Percentiles rank a stretch among this genome's conserved stretches.
Evolutionary conservation across 2,329 filamentous ascomycete genomes (phyloP).

Genomic region (Fusarium foetens): DNA sequence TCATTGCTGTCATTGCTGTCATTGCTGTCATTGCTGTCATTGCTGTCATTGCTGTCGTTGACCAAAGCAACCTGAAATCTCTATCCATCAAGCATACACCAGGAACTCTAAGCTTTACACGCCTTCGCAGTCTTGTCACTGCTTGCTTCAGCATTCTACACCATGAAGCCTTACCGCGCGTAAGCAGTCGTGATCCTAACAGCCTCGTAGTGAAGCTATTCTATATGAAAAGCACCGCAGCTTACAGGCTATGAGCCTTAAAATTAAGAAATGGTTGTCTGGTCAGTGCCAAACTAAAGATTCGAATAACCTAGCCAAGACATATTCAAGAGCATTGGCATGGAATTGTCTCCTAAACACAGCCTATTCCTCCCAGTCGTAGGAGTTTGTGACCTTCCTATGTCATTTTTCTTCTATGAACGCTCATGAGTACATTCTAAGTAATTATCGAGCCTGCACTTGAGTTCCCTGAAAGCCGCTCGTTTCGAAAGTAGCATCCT

Average conservation of each 20-base stretch:
- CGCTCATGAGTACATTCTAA: neutral
- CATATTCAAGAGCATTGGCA: neutral
- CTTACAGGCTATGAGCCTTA: no score
- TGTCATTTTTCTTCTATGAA: neutral
- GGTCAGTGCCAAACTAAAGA: no score
- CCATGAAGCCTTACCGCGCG: no score
- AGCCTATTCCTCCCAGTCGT: fast-evolving
- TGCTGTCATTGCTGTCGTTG: neutral
- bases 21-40: neutral
- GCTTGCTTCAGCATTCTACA: no score
- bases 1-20: neutral
- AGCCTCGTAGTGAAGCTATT: no score
- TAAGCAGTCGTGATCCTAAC: no score
- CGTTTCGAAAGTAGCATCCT: no score
- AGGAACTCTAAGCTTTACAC: no score
- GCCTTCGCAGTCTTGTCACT: no score
- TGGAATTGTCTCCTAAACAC: fast-evolving
- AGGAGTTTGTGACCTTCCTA: neutral
- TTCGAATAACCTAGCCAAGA: neutral
- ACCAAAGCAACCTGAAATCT: fast-evolving
- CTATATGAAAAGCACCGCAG: no score
- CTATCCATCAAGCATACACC: no score
- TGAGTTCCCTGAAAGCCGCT: neutral
- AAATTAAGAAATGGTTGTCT: no score
- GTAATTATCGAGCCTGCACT: neutral